phyloP scores from a whole-genome alignment of 345 rosid genomes.

The Jatropha curcas region DNA sequence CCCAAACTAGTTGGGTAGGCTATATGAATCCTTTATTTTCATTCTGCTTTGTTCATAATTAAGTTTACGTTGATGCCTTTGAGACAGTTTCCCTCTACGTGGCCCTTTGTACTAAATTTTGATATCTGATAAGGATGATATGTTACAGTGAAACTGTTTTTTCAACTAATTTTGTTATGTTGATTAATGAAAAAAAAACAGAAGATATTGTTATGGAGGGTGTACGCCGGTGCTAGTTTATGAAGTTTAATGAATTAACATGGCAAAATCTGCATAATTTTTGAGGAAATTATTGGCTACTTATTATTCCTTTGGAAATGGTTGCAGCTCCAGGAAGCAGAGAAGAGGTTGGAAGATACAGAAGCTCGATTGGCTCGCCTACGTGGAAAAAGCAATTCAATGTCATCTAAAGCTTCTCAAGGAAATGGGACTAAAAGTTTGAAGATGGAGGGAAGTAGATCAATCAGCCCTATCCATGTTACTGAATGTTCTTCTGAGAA shows the following conservation, averaged over 20 bases:
- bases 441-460: slow-evolving; percentile 38
- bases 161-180: too few species aligned
- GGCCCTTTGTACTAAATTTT: too few species aligned
- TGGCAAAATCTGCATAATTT: background rate
- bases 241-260: background rate
- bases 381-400: slow-evolving; percentile 37
- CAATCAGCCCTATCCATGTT: slow-evolving; percentile 29
- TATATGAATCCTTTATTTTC: too few species aligned
- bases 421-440: slow-evolving; percentile 29
- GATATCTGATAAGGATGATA: too few species aligned
- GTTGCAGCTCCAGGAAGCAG: slow-evolving; percentile 65
- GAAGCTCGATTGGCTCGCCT: slow-evolving; percentile 58
- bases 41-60: too few species aligned
- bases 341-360: slow-evolving; percentile 57
- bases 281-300: background rate
- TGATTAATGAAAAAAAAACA: too few species aligned
- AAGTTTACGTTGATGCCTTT: too few species aligned
- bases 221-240: too few species aligned
- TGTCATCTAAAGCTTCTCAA: slow-evolving; percentile 23
- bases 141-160: too few species aligned
- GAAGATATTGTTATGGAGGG: background rate
- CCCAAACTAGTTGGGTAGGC: too few species aligned
- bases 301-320: slow-evolving; percentile 9
- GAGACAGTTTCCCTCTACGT: too few species aligned
- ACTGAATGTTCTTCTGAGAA: background rate